Percentiles rank a stretch among this genome's conserved stretches.
Conservation (phyloP, 2,329 filamentous ascomycete genomes). For the Davidsoniella eucalypti region DNA sequence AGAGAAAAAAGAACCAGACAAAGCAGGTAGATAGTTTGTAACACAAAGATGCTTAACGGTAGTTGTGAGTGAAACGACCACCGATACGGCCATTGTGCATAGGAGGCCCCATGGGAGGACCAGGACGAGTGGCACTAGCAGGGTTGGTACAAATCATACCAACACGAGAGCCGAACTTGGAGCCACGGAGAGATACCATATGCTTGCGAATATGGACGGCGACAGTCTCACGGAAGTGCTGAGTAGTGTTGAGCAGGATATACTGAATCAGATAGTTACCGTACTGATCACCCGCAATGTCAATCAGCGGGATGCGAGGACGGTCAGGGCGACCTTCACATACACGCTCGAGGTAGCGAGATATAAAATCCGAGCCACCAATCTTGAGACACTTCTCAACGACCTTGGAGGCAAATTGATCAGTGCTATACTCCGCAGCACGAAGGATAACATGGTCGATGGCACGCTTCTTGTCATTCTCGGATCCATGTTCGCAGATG, state of each 20-base stretch:
- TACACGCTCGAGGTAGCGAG: constrained; percentile 83
- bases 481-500: constrained; percentile 89
- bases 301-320: constrained; percentile 89
- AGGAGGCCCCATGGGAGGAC: constrained; percentile 58
- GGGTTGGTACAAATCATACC: constrained; percentile 98
- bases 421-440: constrained; percentile 93
- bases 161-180: constrained; percentile 95
- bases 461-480: constrained; percentile 78
- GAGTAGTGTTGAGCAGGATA: constrained; percentile 74
- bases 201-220: constrained; percentile 93
- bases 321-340: constrained; percentile 82
- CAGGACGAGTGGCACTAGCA: constrained; percentile 72
- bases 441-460: constrained; percentile 91
- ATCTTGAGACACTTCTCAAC: constrained; percentile 99
- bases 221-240: constrained; percentile 84
- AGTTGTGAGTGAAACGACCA: constrained; percentile 22
- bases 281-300: constrained; percentile 97
- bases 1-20: neutral
- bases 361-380: constrained; percentile 73
- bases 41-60: constrained; percentile 29
- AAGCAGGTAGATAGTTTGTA: neutral
- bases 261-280: constrained; percentile 97
- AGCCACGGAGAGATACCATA: constrained; percentile 96
- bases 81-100: constrained; percentile 34
- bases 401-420: constrained; percentile 97